Conservation (phyloP, 495 filamentous ascomycete genomes). For the Neurospora sp. region DNA sequence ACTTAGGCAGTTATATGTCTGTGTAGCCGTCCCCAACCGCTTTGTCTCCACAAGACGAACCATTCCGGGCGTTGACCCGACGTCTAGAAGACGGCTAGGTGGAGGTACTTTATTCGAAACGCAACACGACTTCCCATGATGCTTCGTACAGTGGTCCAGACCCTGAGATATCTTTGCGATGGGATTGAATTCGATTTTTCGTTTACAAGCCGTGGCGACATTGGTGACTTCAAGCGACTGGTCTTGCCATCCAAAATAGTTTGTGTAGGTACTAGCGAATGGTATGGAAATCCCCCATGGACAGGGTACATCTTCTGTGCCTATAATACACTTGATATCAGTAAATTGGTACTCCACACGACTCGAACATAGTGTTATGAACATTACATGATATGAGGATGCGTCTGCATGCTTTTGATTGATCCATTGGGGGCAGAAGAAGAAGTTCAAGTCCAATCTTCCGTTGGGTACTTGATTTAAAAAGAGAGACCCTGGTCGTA, state of each 20-base stretch:
- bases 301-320: background rate
- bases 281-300: background rate
- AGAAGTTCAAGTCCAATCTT: too few species aligned
- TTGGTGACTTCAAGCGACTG: background rate
- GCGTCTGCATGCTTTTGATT: background rate
- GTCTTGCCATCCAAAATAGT: background rate
- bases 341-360: too few species aligned
- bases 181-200: accelerated
- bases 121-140: background rate
- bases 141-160: background rate
- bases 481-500: too few species aligned
- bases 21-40: accelerated
- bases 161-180: background rate
- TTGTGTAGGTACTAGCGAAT: background rate
- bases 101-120: background rate
- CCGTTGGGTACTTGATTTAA: too few species aligned
- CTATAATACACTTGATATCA: background rate
- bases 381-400: background rate
- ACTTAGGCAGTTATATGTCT: background rate
- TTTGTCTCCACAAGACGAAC: background rate
- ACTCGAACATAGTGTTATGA: background rate
- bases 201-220: accelerated
- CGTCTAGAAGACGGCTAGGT: background rate
- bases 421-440: too few species aligned
- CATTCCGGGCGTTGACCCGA: background rate